Percentiles rank a stretch among this genome's conserved stretches.
phyloP scores from a whole-genome alignment of 192 early-diverging fungal species.

The Phlyctochytrium bullatum region DNA sequence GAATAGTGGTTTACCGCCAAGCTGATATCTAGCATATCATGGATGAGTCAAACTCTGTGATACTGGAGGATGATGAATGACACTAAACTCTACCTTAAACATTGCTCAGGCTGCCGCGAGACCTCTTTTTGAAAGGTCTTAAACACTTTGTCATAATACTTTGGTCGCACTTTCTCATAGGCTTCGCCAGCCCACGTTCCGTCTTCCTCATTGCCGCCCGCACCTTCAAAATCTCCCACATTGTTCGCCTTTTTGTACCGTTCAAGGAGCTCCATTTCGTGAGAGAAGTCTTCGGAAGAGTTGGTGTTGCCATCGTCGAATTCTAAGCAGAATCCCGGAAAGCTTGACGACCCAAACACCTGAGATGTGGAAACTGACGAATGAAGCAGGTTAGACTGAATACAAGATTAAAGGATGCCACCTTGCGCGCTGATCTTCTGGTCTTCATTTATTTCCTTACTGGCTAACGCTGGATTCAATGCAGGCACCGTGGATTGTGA shows the following conservation, averaged over 20 bases:
- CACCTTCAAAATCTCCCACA: slow-evolving; percentile 29
- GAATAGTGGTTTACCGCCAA: slow-evolving; percentile 66
- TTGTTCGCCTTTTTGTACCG: slow-evolving; percentile 39
- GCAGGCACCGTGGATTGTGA: too few relatives aligned
- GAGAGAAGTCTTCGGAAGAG: slow-evolving; percentile 17
- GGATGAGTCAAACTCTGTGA: background rate
- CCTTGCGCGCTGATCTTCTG: background rate
- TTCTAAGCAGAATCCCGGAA: too few relatives aligned
- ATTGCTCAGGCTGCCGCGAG: slow-evolving; percentile 75
- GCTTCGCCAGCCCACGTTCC: slow-evolving; percentile 72
- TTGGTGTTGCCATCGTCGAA: too few relatives aligned
- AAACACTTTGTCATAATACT: slow-evolving; percentile 77
- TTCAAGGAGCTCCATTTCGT: slow-evolving; percentile 37
- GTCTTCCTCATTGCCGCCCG: slow-evolving; percentile 14
- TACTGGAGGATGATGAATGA: background rate
- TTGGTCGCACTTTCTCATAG: slow-evolving; percentile 76
- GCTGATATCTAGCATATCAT: slow-evolving; percentile 55
- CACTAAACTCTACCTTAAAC: slow-evolving; percentile 54
- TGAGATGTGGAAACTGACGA: slow-evolving; percentile 16
- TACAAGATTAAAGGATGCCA: slow-evolving; percentile 24
- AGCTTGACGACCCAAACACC: background rate
- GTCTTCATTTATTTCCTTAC: background rate
- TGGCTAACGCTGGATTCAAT: background rate
- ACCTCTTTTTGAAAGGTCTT: slow-evolving; percentile 74
- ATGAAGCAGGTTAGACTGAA: slow-evolving; percentile 37